Evolutionary conservation across 148 eudicot genomes (phyloP), one percentile per base, ranked within the genome.

Genomic region (Chenopodium formosanum): DNA sequence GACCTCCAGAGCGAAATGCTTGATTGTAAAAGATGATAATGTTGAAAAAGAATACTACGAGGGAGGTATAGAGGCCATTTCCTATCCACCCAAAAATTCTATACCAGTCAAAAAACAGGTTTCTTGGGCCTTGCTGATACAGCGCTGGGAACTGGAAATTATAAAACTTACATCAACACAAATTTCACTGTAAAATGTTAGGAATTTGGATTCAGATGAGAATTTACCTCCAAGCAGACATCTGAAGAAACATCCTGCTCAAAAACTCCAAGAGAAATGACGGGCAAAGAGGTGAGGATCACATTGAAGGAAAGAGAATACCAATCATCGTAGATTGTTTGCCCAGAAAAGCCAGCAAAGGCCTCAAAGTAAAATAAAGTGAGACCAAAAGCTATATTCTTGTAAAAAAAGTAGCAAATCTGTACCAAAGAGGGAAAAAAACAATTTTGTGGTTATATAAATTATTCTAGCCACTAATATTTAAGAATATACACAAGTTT

Each of bases 321-420:
- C 97, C 95, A 95, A 82, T 95, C 98, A 44, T 93, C 97, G 62
- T 95, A 95, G 69, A 91, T 88, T 1, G 97, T 86, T 83, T 95
- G 98, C 50, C 98, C 98, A 76, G 98, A 95, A 75, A 95, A 95
- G 69, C 90, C 95, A 72, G 98, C 89, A 71, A 89, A 91, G 40
- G 94, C 92, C 93, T 95, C 98, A 46, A 95, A 95, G 89, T 93
- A 95, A 84, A 95, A 95, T 52, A 95, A 89, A 11, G 98, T 95
- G 64, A 95, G 97, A 58, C 98, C 98, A 80, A 95, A 95, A 22
- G 93, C 97, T 77, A 95, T 91, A 78, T 95, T 95, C 87, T 95
- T 95, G 92, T 95, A 95, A 89, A 95, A 91, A 90, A 91, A 95
- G 89, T 95, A 95, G 85, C 98, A 95, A 34, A 95, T 91, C 98